Base-by-base conservation (phyloP, 176 grass and related monocot species). In the Elaeis guineensis region DNA sequence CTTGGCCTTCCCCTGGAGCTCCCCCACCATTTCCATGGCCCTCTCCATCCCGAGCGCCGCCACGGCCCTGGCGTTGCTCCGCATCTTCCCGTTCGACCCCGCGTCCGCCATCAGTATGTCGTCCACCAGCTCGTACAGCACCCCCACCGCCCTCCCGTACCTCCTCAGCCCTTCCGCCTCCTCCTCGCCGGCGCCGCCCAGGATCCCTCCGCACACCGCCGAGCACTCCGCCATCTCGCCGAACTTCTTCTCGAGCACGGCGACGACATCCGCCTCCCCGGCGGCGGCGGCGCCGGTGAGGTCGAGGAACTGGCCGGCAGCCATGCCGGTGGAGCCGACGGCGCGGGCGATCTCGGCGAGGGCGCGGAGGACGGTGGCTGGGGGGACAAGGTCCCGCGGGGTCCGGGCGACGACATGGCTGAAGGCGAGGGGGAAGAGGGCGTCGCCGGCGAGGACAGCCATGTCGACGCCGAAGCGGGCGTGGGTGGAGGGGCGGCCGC, bases 211-310 rank as follows among this genome's bases (percentile, higher is more conserved):
- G n/a, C 93, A 98, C 21, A 83, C 87, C 0, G 93, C 93, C 0
- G 87, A 92, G 61, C 87, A 98, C 73, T 92, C 93, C 4, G 87
- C 87, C 87, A 92, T 80, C 65, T 89, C 84, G 25, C 93, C 93
- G 52, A 98, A 98, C 67, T 98, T 98, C 84, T 92, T 98, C 16
- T 81, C 76, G 49, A 98, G 74, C 6, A 92, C 81, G 50, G 73
- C 76, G 64, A 98, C 64, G 17, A 98, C 81, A 66, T 92, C 87
- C 24, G 62, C 58, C 81, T 98, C 87, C n/a, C 79, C 73, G 52
- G 83, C 75, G 11, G 73, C 84, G 23, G 76, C 64, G 59, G 87
- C 73, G 21, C 81, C 81, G 3, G 84, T 55, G 21, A 98, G 76
- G 54, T 98, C 93, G 28, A 98, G 79, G 55, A 82, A 80, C 67